Base-by-base conservation (phyloP, 768 basidiomycete species). In the Amanita rimosa region DNA sequence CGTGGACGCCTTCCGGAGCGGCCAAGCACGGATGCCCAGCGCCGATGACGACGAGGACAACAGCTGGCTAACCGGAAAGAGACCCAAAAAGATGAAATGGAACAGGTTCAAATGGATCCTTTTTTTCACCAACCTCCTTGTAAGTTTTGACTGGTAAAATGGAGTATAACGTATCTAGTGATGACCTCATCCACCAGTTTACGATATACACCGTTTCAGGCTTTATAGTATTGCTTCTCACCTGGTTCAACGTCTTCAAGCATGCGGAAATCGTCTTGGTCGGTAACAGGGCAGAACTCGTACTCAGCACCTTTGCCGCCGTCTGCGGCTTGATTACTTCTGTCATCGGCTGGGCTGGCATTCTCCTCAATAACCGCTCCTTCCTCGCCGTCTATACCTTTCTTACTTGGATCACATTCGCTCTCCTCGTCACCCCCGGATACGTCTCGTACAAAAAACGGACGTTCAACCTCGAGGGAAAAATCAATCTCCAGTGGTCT, bases 321-420 rank as follows among this genome's bases (percentile, higher is more conserved):
- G 57, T 67, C 9, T 52, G 79, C 6, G 80, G 75, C 46, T 59
- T 84, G 29, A 60, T 85, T 55, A 85, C 84, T 27, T 75, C 84
- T 16, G 56, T 85, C 48, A 65, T 89, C 58, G 87, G 87, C 43
- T 87, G 81, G 75, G 73, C 85, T 19, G 87, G 87, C 26, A 78
- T 89, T 60, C 67, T 91, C 22, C 77, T 89, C 58, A 91, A 91
- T 72, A 86, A 87, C 61, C 85, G 87, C 51, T 67, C 77, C 35
- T 89, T 91, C 73, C 75, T 89, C 53, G 85, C 85, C 34, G 62
- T 82, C 45, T 89, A 87, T 67, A 72, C 84, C 55, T 85, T 87
- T 63, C 62, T 83, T 35, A 74, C 84, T 40, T 91, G 87, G 87
- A 66, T 83, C 58, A 76, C 74, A 49, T 82, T 89, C 61, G 78